Percentiles rank a stretch among this genome's conserved stretches.
phyloP scores from a whole-genome alignment of 768 basidiomycete species.

The Mrakia hoshinonis region DNA sequence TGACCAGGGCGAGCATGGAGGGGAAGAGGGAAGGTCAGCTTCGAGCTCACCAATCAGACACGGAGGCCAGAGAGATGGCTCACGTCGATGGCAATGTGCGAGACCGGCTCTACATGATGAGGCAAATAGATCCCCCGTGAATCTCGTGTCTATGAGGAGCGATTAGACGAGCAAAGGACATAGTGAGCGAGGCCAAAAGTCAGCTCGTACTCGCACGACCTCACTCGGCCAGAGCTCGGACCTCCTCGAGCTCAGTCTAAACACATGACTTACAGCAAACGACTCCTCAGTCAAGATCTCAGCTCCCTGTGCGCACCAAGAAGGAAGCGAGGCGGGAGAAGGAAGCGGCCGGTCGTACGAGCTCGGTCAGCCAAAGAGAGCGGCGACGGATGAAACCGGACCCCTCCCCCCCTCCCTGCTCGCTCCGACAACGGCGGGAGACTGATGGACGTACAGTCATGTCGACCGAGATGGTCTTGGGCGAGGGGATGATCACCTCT shows the following conservation, averaged over 20 bases:
- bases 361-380: neutral
- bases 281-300: conserved; percentile 90
- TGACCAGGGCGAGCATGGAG: conserved; percentile 39
- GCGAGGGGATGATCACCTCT: conserved; percentile 25
- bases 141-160: conserved; percentile 62
- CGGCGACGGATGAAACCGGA: neutral
- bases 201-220: neutral
- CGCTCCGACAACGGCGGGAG: neutral
- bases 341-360: neutral
- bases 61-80: conserved; percentile 40
- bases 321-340: neutral
- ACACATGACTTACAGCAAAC: conserved; percentile 60
- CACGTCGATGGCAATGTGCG: conserved; percentile 94
- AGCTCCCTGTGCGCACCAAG: conserved; percentile 49
- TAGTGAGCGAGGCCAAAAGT: conserved; percentile 6
- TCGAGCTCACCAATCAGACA: neutral
- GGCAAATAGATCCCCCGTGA: conserved; percentile 95
- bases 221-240: neutral
- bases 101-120: conserved; percentile 93
- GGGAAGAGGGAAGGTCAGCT: neutral
- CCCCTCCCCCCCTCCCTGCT: neutral
- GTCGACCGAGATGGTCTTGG: conserved; percentile 26
- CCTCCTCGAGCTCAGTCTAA: neutral
- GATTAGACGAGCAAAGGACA: conserved; percentile 19
- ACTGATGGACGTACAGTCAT: conserved; percentile 12